Evolutionary conservation across 2,329 filamentous ascomycete species (phyloP).

Genomic region (Fusarium agapanthi): DNA sequence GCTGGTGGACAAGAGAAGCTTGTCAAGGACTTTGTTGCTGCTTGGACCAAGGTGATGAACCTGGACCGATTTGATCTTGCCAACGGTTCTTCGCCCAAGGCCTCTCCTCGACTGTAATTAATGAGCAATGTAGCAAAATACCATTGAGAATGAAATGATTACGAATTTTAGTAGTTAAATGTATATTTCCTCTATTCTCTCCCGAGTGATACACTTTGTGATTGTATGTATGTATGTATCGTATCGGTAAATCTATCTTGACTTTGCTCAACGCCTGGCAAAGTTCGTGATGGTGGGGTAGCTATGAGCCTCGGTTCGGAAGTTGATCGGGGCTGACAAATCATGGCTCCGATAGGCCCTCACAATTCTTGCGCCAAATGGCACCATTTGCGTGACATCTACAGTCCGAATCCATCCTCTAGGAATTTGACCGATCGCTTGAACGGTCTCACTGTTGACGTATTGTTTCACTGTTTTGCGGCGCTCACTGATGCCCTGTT

Average conservation of each 20-base stretch:
- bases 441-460: no score
- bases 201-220: neutral
- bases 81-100: constrained; percentile 4
- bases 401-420: fast-evolving
- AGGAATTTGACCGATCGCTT: neutral
- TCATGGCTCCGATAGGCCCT: neutral
- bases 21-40: constrained; percentile 74
- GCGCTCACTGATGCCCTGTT: neutral
- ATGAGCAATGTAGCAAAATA: constrained; percentile 38
- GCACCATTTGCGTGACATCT: neutral
- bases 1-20: constrained; percentile 69
- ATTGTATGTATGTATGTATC: no score
- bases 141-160: constrained; percentile 33
- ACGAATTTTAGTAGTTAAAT: constrained; percentile 2
- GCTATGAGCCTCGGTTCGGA: neutral
- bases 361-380: neutral
- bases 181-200: neutral
- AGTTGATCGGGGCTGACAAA: neutral
- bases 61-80: constrained; percentile 72
- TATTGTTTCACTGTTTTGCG: neutral
- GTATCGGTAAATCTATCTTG: neutral
- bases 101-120: constrained; percentile 35
- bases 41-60: constrained; percentile 80
- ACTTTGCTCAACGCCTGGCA: fast-evolving
- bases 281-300: neutral